Conservation (phyloP, 1,139 yeast genomes). For the Maudiozyma humilis region DNA sequence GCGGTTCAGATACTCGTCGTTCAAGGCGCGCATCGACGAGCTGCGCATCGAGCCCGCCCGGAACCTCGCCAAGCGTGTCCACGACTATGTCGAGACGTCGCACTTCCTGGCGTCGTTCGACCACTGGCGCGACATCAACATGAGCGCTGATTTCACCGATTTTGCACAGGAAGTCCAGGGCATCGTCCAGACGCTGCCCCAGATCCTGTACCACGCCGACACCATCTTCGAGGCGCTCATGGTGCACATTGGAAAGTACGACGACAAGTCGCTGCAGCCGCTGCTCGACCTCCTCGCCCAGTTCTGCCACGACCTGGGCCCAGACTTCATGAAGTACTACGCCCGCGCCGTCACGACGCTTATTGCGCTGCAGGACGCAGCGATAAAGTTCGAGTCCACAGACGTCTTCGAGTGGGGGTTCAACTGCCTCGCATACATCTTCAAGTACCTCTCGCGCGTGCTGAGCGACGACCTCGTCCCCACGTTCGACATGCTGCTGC, state of each 20-base stretch:
- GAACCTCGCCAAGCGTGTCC: constrained; percentile 53
- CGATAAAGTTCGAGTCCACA: constrained; percentile 44
- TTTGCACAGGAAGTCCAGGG: constrained; percentile 51
- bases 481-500: constrained; percentile 58
- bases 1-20: constrained; percentile 62
- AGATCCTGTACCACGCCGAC: constrained; percentile 62
- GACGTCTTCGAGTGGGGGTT: constrained; percentile 71
- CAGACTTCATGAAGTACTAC: constrained; percentile 75
- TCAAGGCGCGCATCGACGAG: constrained; percentile 74
- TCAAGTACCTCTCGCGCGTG: constrained; percentile 70
- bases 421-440: constrained; percentile 76
- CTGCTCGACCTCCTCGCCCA: constrained; percentile 72
- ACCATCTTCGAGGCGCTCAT: constrained; percentile 50
- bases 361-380: constrained; percentile 40
- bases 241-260: constrained; percentile 46
- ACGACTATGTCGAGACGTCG: constrained; percentile 65
- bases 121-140: constrained; percentile 82
- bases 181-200: constrained; percentile 65
- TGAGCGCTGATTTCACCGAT: constrained; percentile 63
- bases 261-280: constrained; percentile 71
- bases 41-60: constrained; percentile 79
- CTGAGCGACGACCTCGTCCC: constrained; percentile 56
- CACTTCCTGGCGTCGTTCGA: constrained; percentile 72
- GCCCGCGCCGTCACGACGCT: constrained; percentile 44
- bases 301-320: constrained; percentile 86